Conservation (phyloP, 345 rosid species). For the Psidium guajava region DNA sequence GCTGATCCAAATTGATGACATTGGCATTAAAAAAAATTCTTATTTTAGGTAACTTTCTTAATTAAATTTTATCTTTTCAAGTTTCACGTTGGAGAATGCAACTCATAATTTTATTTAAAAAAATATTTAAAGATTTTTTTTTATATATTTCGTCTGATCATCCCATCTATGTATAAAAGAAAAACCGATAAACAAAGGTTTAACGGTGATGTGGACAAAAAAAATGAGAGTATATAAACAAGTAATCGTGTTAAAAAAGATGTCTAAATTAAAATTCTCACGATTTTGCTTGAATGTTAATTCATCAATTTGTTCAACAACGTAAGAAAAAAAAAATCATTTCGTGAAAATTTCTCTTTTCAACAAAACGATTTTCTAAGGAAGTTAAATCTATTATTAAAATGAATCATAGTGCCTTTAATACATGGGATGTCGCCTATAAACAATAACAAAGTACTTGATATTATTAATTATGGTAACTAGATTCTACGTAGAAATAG, state of each 20-base stretch:
- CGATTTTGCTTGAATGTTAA: not conserved
- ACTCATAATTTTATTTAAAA: not conserved
- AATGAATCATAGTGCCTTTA: not conserved
- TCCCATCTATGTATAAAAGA: not conserved
- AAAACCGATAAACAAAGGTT: not conserved
- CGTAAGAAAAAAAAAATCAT: no score
- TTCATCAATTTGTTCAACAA: rapidly evolving
- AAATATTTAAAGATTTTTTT: not conserved
- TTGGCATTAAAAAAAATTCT: not conserved
- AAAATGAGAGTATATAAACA: not conserved
- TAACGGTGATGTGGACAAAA: not conserved
- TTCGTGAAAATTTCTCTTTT: not conserved
- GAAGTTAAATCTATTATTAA: not conserved
- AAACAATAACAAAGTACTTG: not conserved
- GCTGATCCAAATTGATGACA: not conserved
- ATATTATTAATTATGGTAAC: not conserved
- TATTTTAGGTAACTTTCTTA: not conserved
- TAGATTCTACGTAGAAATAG: not conserved
- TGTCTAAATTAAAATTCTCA: not conserved
- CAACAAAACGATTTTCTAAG: not conserved
- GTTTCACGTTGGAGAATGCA: not conserved
- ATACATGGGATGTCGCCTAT: not conserved
- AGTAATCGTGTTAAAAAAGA: not conserved
- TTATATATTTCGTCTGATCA: not conserved
- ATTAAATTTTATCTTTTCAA: not conserved